Evolutionary conservation across 108 stramenopile species (phyloP).

Genomic region (Parmales sp.): DNA sequence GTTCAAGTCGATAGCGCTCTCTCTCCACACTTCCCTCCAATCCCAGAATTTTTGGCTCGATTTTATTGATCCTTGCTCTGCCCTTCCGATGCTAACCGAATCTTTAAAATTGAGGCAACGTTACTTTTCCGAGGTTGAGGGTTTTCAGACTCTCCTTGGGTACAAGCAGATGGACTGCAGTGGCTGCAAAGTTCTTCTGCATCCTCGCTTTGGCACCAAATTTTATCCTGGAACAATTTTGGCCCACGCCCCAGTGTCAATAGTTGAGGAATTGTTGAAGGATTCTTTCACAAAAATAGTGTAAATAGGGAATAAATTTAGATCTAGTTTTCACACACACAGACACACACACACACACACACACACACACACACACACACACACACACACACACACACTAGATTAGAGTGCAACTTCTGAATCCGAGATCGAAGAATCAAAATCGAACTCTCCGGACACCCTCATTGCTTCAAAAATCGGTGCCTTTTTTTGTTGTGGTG

Average conservation of each 20-base stretch:
- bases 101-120: too few relatives aligned
- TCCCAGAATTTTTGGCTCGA: too few relatives aligned
- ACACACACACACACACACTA: background rate
- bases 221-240: background rate
- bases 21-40: too few relatives aligned
- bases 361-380: background rate
- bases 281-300: background rate
- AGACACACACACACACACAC: background rate
- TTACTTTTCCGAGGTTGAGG: too few relatives aligned
- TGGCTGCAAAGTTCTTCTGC: too few relatives aligned
- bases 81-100: too few relatives aligned
- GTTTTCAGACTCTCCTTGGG: too few relatives aligned
- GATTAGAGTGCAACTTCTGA: background rate
- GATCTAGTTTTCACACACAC: background rate
- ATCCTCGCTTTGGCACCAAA: slow-evolving; percentile 9
- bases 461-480: background rate
- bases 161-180: too few relatives aligned
- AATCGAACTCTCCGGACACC: too few relatives aligned
- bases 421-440: too few relatives aligned
- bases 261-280: background rate
- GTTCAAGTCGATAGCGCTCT: too few relatives aligned
- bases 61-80: too few relatives aligned
- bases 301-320: background rate
- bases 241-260: background rate
- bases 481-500: background rate